A percentile compares a stretch with the other conserved stretches of the same genome.
Conservation (phyloP, 2,329 filamentous ascomycete genomes). For the Emmonsiellopsis sp. region DNA sequence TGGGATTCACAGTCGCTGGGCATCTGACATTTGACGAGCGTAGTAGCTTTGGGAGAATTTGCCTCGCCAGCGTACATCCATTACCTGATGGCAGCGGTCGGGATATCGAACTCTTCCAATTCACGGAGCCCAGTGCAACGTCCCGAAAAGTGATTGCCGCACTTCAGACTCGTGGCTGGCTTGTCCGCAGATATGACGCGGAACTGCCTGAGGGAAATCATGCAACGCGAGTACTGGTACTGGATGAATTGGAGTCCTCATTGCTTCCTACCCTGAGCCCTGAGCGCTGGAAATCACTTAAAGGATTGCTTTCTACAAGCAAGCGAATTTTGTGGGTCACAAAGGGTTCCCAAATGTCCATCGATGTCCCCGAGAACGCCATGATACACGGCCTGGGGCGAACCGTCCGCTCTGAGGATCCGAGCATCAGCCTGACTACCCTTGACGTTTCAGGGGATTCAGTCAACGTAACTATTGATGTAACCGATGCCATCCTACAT, state of each 20-base stretch:
- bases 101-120: background rate
- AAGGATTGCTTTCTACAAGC: background rate
- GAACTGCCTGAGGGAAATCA: background rate
- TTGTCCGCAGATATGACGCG: background rate
- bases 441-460: slow-evolving; percentile 9
- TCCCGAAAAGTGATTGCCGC: background rate
- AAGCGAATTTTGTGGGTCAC: slow-evolving; percentile 6
- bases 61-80: background rate
- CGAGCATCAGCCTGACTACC: slow-evolving; percentile 5
- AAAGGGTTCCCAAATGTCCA: slow-evolving; percentile 1
- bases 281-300: background rate
- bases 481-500: no score
- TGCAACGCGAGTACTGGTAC: background rate
- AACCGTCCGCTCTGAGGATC: slow-evolving; percentile 4
- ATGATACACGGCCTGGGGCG: slow-evolving; percentile 6
- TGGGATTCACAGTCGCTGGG: background rate
- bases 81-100: background rate
- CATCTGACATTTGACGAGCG: background rate
- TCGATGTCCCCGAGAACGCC: slow-evolving; percentile 1
- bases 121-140: background rate
- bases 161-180: background rate
- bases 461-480: background rate
- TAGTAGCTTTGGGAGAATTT: background rate
- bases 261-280: background rate
- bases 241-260: background rate